Evolutionary conservation across 2,329 filamentous ascomycete genomes (phyloP).

Genomic region (Talaromyces sp.): DNA sequence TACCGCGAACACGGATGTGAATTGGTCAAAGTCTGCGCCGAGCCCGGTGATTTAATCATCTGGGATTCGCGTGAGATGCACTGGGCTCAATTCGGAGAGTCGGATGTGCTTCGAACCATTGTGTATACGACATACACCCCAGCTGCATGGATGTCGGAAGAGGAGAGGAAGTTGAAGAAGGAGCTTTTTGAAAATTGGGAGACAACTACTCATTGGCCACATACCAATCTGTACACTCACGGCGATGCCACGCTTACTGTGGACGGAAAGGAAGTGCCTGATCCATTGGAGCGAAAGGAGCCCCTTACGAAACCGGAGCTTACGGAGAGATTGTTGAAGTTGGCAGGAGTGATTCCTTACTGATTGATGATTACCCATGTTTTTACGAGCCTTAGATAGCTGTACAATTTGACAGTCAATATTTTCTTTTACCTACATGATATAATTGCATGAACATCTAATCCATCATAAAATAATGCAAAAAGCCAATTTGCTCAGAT

Average conservation of each 20-base stretch:
- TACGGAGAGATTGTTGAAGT: neutral
- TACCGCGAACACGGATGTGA: slow-evolving; percentile 22
- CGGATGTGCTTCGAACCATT: slow-evolving; percentile 20
- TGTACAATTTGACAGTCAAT: neutral
- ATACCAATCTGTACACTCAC: slow-evolving; percentile 21
- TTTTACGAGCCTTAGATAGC: neutral
- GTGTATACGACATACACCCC: slow-evolving; percentile 21
- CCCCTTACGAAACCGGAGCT: neutral
- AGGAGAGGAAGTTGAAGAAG: slow-evolving; percentile 8
- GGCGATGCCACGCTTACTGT: slow-evolving; percentile 15
- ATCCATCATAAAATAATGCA: too few species aligned
- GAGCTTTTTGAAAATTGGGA: slow-evolving; percentile 19
- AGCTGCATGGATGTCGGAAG: neutral
- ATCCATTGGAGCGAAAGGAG: neutral
- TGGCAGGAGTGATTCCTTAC: neutral
- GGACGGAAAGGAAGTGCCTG: neutral
- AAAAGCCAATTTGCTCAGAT: too few species aligned
- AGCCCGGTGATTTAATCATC: slow-evolving; percentile 23
- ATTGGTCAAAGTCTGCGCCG: slow-evolving; percentile 21
- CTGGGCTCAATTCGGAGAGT: slow-evolving; percentile 18
- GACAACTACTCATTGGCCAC: slow-evolving; percentile 24
- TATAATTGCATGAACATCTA: too few species aligned
- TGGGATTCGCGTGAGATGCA: slow-evolving; percentile 25
- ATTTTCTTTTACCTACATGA: too few species aligned
- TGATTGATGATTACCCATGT: neutral